Conservation (phyloP, 2,329 filamentous ascomycete species). For the Venturia nashicola region DNA sequence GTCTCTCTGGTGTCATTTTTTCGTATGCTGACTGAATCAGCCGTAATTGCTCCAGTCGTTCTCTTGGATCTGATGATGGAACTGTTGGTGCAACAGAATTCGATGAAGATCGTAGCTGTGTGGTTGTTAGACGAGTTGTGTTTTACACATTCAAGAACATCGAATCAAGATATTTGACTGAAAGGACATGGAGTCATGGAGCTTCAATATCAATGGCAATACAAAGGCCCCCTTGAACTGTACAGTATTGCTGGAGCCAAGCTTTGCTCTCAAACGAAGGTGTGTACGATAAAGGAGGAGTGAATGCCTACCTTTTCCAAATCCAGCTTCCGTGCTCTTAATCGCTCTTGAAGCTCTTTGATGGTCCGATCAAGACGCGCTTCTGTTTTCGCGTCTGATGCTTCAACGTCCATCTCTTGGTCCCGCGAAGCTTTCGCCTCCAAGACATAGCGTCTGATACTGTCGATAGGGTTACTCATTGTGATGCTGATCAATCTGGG, state of each 20-base stretch:
- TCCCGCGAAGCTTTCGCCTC: slow-evolving; percentile 18
- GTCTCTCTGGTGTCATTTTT: slow-evolving; percentile 46
- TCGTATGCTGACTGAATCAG: slow-evolving; percentile 54
- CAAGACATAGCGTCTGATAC: slow-evolving; percentile 3
- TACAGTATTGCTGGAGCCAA: too few relatives aligned
- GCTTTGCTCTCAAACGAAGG: too few relatives aligned
- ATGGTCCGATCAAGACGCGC: slow-evolving; percentile 54
- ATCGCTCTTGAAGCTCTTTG: slow-evolving; percentile 48
- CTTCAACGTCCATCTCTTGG: slow-evolving; percentile 24
- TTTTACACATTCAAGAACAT: neutral
- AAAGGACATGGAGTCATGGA: neutral
- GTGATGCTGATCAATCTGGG: neutral
- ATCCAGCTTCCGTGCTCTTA: slow-evolving; percentile 34
- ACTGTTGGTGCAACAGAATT: slow-evolving; percentile 15
- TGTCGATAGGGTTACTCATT: slow-evolving; percentile 7
- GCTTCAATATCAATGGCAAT: neutral
- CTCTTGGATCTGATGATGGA: slow-evolving; percentile 22
- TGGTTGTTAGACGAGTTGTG: slow-evolving; percentile 16
- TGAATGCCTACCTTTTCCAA: slow-evolving; percentile 29
- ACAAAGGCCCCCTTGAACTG: neutral
- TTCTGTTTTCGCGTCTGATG: slow-evolving; percentile 21
- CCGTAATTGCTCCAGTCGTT: slow-evolving; percentile 32
- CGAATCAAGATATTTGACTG: neutral
- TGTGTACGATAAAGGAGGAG: neutral
- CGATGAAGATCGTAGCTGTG: slow-evolving; percentile 30